Evolutionary conservation across 345 rosid species (phyloP).

Genomic region (Durio zibethinus): DNA sequence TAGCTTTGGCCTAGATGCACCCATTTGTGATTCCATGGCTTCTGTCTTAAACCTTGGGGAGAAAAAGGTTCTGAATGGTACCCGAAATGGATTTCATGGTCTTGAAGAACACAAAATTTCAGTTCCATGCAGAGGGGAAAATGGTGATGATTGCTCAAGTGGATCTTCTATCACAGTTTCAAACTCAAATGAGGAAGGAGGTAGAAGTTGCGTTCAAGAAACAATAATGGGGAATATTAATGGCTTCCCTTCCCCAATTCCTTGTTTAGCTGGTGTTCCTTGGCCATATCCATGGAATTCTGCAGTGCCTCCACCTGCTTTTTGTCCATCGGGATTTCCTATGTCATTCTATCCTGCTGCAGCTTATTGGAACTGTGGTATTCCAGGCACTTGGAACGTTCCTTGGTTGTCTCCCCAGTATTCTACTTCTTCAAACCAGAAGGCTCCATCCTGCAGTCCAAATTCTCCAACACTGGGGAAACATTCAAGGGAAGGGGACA

Average conservation of each 20-base stretch:
- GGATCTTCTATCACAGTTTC: slow-evolving; percentile 52
- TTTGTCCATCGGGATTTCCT: slow-evolving; percentile 64
- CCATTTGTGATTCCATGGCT: slow-evolving; percentile 48
- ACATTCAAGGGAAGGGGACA: slow-evolving; percentile 59
- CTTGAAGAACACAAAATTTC: slow-evolving; percentile 27
- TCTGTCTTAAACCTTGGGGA: slow-evolving; percentile 44
- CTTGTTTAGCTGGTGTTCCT: slow-evolving; percentile 62
- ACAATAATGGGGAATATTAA: slow-evolving; percentile 33
- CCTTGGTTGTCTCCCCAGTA: slow-evolving; percentile 50
- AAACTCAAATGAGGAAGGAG: slow-evolving; percentile 34
- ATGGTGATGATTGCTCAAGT: slow-evolving; percentile 53
- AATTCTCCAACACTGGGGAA: slow-evolving; percentile 59
- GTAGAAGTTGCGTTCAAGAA: slow-evolving; percentile 28
- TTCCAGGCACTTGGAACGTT: slow-evolving; percentile 51
- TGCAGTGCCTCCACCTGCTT: slow-evolving; percentile 47
- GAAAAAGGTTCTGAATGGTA: slow-evolving; percentile 42
- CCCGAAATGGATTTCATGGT: slow-evolving; percentile 34
- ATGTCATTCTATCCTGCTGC: slow-evolving; percentile 62
- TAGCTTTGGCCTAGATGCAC: slow-evolving; percentile 62
- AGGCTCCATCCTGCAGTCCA: slow-evolving; percentile 32
- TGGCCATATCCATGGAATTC: slow-evolving; percentile 85
- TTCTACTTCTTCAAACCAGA: slow-evolving; percentile 39
- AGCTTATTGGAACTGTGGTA: slow-evolving; percentile 53
- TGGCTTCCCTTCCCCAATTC: slow-evolving; percentile 44
- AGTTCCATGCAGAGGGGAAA: slow-evolving; percentile 34